These are phyloP conservation scores for Diaporthe sp. DNA, from an alignment of 2,329 filamentous ascomycete species.

Conservation along the genomic window DNA sequence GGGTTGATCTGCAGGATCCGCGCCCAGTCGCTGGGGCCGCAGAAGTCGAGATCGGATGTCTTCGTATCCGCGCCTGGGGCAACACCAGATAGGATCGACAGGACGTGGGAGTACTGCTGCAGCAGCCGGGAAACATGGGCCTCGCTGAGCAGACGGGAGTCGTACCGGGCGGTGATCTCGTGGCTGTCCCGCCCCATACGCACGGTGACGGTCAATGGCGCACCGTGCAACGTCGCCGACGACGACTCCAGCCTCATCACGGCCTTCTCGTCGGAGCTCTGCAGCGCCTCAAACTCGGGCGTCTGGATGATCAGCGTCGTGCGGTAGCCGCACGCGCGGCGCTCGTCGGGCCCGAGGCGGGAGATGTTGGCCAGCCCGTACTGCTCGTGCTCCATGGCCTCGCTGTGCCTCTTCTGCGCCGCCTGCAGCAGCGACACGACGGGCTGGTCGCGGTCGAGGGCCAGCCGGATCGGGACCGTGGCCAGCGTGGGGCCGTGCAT, in stretches of 20 bases:
- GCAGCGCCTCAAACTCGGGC: not conserved
- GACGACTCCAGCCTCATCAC: not conserved
- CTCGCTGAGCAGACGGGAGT: not conserved
- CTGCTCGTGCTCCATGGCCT: not conserved
- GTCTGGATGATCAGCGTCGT: not conserved
- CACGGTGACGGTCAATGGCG: not conserved
- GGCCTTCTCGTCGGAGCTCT: not conserved
- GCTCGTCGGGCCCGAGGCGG: not conserved
- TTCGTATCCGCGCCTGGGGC: not conserved
- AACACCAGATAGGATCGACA: not conserved
- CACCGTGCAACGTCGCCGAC: not conserved
- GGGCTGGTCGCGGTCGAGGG: not conserved
- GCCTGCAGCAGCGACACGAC: not conserved
- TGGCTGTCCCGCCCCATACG: not conserved
- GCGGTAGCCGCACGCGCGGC: not conserved
- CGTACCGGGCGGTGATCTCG: not conserved
- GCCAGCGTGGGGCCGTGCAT: conserved; percentile 4
- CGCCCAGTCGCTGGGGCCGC: not conserved
- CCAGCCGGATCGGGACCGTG: conserved; percentile 8
- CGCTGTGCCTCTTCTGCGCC: not conserved
- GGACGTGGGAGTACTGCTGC: not conserved
- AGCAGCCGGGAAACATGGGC: not conserved
- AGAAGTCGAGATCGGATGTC: not conserved
- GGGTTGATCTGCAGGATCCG: not conserved
- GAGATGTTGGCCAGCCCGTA: not conserved